A percentile compares a stretch with the other conserved stretches of the same genome.
Evolutionary conservation across 345 rosid species (phyloP).

Genomic region (Clarkia xantiana): DNA sequence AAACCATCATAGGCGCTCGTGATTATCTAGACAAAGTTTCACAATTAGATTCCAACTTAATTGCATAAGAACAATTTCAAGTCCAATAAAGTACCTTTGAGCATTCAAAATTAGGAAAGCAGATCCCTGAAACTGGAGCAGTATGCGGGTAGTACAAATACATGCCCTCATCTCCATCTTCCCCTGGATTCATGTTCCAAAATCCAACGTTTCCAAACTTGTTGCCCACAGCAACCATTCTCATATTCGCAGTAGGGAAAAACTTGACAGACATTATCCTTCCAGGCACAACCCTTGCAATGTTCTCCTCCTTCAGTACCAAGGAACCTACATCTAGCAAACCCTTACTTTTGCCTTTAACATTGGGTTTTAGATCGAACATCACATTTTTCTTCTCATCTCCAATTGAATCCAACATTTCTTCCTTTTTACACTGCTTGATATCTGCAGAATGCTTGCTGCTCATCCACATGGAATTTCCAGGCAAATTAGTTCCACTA

Average conservation of each 20-base stretch:
- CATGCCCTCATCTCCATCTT: conserved; percentile 32
- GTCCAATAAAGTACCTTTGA: conserved; percentile 36
- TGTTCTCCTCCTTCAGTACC: conserved; percentile 38
- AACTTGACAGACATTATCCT: conserved; percentile 42
- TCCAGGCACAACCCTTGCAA: conserved; percentile 52
- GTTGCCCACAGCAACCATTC: conserved; percentile 58
- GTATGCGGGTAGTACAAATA: conserved; percentile 44
- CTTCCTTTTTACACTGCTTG: neutral
- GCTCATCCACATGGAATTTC: neutral
- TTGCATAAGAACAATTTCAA: neutral
- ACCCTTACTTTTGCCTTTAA: conserved; percentile 18
- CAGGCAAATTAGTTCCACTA: neutral
- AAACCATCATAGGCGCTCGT: conserved; percentile 66
- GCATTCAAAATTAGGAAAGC: conserved; percentile 35
- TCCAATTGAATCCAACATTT: neutral
- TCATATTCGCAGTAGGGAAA: conserved; percentile 39
- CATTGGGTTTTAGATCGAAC: neutral
- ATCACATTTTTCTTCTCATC: neutral
- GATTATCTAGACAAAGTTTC: conserved; percentile 27
- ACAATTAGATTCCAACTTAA: neutral
- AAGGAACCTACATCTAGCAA: conserved; percentile 26
- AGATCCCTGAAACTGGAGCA: conserved; percentile 47
- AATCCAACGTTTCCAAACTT: conserved; percentile 51
- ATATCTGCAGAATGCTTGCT: no score
- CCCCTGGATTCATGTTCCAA: conserved; percentile 49